phyloP scores from a whole-genome alignment of 2,329 filamentous ascomycete species.

The Myriosclerotinia curreyana region DNA sequence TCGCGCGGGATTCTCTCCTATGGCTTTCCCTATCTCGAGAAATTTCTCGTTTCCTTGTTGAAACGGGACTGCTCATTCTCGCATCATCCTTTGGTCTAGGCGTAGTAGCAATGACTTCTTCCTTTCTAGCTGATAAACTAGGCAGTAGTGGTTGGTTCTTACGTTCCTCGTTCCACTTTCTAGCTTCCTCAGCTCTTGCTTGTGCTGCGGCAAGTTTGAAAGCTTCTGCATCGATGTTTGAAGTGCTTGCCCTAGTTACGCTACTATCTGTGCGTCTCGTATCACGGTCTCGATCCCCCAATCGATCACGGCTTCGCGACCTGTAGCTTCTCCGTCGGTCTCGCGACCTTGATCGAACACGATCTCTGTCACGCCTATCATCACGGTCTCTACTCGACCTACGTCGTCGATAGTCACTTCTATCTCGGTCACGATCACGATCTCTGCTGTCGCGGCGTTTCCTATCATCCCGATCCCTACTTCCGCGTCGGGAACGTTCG shows the following conservation, averaged over 20 bases:
- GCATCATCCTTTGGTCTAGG: slow-evolving; percentile 28
- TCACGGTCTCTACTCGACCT: slow-evolving; percentile 33
- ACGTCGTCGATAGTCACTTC: slow-evolving; percentile 34
- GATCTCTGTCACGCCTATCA: slow-evolving; percentile 34
- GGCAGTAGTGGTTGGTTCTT: slow-evolving; percentile 58
- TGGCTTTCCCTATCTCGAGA: slow-evolving; percentile 37
- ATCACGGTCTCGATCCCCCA: slow-evolving; percentile 27
- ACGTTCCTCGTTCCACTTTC: slow-evolving; percentile 57
- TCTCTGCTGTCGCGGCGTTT: slow-evolving; percentile 26
- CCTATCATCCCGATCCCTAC: slow-evolving; percentile 23
- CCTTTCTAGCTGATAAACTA: slow-evolving; percentile 27
- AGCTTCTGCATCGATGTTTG: slow-evolving; percentile 27
- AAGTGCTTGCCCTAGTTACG: slow-evolving; percentile 20
- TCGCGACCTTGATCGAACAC: slow-evolving; percentile 25
- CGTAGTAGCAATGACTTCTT: slow-evolving; percentile 24
- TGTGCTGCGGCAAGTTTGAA: slow-evolving; percentile 60
- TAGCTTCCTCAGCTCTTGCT: slow-evolving; percentile 61
- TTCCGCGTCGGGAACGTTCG: slow-evolving; percentile 20
- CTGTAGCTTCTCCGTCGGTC: slow-evolving; percentile 34
- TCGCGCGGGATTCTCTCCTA: slow-evolving; percentile 33
- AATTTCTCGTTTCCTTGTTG: slow-evolving; percentile 35
- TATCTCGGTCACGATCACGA: slow-evolving; percentile 29
- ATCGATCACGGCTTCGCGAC: slow-evolving; percentile 30
- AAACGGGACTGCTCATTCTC: slow-evolving; percentile 30
- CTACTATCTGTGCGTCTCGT: slow-evolving; percentile 25